Percentiles rank a stretch among this genome's conserved stretches.
Conservation (phyloP, 768 basidiomycete genomes). For the Boletus reticulatus region DNA sequence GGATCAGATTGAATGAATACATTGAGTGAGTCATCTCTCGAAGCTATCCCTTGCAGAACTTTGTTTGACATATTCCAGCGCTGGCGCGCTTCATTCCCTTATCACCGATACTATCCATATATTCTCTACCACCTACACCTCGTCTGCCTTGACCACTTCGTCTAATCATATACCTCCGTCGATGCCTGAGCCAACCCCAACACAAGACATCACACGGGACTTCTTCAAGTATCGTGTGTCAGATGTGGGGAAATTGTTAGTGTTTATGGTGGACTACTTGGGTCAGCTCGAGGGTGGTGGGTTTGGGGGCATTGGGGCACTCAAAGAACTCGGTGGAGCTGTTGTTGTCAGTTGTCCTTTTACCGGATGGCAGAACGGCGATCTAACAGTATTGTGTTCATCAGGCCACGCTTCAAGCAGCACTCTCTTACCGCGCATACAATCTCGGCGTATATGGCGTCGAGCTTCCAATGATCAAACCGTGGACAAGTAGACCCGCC, state of each 20-base stretch:
- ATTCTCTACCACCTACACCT: constrained; percentile 52
- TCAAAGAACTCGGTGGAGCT: constrained; percentile 43
- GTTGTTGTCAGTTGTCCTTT: constrained; percentile 51
- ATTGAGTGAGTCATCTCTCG: constrained; percentile 48
- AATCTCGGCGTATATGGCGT: constrained; percentile 78
- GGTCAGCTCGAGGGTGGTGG: constrained; percentile 24
- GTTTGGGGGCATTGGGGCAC: constrained; percentile 19
- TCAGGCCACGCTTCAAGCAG: constrained; percentile 71
- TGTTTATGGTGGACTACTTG: constrained; percentile 47
- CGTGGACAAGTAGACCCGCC: constrained; percentile 78
- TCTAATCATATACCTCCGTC: constrained; percentile 20
- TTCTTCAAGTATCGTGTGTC: constrained; percentile 76
- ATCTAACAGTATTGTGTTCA: background rate
- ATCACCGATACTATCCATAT: constrained; percentile 67
- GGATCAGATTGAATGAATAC: constrained; percentile 71
- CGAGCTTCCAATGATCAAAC: constrained; percentile 61
- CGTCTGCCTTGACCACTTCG: constrained; percentile 12
- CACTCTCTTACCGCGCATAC: constrained; percentile 71
- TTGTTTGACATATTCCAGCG: constrained; percentile 33
- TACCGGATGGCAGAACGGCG: background rate
- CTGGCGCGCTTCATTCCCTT: constrained; percentile 55
- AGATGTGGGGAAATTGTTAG: constrained; percentile 67
- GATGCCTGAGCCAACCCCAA: constrained; percentile 47
- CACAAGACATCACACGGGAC: constrained; percentile 73
- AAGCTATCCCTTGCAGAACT: background rate